A percentile compares a stretch with the other conserved stretches of the same genome.
Evolutionary conservation across 2,329 filamentous ascomycete genomes (phyloP).

Genomic region (Aspergillus sp.): DNA sequence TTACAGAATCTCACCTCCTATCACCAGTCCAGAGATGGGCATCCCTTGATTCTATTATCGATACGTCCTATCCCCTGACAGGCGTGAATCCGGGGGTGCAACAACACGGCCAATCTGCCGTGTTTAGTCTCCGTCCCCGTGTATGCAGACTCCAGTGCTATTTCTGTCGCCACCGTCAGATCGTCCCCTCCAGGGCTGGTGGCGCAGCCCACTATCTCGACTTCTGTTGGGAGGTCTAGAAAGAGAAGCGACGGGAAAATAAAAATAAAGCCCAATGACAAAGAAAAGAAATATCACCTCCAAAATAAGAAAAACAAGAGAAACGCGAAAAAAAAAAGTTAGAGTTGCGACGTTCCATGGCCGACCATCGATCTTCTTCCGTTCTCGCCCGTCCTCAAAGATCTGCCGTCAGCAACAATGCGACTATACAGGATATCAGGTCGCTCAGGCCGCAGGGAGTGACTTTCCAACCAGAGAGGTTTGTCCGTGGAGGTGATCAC

Average conservation of each 20-base stretch:
- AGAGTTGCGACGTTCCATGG: constrained; percentile 13
- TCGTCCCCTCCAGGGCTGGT: constrained; percentile 9
- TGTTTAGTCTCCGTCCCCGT: constrained; percentile 13
- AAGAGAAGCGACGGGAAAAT: neutral
- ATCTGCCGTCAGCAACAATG: neutral
- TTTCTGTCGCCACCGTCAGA: constrained; percentile 20
- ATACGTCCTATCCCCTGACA: constrained; percentile 9
- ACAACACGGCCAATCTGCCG: constrained; percentile 8
- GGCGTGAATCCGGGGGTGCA: constrained; percentile 17
- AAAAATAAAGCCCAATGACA: neutral
- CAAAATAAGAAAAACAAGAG: neutral
- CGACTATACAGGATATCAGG: neutral
- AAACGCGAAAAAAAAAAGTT: constrained; percentile 4
- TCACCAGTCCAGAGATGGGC: neutral
- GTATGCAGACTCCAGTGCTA: constrained; percentile 14
- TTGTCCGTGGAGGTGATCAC: neutral
- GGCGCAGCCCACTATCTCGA: constrained; percentile 15
- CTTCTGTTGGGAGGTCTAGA: neutral
- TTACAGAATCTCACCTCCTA: constrained; percentile 8
- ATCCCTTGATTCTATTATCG: constrained; percentile 11
- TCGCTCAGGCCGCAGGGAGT: neutral
- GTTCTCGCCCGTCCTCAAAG: constrained; percentile 7
- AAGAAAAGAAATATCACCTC: neutral
- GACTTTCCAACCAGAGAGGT: neutral
- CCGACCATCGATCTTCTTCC: constrained; percentile 5